phyloP scores from a whole-genome alignment of 331 rosid genomes.

The Dryas integrifolia region DNA sequence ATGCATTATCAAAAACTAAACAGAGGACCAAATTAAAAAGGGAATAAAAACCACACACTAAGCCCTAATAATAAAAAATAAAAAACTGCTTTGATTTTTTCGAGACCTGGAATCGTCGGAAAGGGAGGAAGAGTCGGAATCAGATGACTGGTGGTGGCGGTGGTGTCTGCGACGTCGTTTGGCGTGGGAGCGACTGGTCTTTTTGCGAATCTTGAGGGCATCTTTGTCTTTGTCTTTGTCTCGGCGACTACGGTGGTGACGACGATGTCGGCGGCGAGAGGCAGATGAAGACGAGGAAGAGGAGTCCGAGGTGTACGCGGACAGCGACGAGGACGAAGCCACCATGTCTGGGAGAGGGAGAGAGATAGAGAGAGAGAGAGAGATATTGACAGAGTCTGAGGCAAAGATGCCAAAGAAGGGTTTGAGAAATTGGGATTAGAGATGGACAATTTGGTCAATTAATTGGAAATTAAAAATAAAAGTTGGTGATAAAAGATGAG shows the following conservation, averaged over 20 bases:
- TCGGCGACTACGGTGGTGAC: conserved; percentile 53
- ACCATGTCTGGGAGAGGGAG: conserved; percentile 43
- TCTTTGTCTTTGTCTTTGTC: conserved; percentile 55
- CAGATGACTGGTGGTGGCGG: conserved; percentile 34
- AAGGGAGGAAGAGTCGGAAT: conserved; percentile 45
- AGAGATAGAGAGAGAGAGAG: neutral
- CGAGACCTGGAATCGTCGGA: conserved; percentile 57
- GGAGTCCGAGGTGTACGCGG: conserved; percentile 37
- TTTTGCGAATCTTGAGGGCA: conserved; percentile 64
- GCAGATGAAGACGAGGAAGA: conserved; percentile 32
- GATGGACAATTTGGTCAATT: no score
- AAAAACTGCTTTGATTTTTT: neutral
- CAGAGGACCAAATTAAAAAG: neutral
- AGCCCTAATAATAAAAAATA: neutral
- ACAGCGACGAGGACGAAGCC: conserved; percentile 48
- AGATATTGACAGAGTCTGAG: neutral
- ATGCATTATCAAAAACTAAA: neutral
- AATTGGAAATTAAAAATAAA: no score
- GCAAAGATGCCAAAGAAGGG: neutral
- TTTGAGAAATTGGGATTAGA: neutral
- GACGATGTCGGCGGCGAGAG: conserved; percentile 52
- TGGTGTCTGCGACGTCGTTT: conserved; percentile 78
- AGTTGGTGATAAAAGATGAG: no score
- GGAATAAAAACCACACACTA: neutral
- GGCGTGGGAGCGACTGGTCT: conserved; percentile 49